Conservation (phyloP, 768 basidiomycete genomes). For the Epithele typhae region DNA sequence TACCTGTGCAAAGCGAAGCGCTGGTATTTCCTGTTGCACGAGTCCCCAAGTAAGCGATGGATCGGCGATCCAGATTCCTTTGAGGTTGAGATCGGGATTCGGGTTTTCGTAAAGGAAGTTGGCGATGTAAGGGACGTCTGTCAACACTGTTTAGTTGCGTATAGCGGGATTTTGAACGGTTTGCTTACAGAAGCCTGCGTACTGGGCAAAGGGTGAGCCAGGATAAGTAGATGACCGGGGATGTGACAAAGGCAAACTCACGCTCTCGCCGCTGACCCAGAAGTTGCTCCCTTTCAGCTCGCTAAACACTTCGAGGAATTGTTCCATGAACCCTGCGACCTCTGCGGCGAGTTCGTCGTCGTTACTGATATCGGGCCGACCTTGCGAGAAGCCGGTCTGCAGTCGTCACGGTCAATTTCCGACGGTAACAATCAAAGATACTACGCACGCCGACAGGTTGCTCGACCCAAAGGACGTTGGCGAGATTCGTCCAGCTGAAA, state of each 20-base stretch:
- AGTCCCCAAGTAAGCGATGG: conserved; percentile 55
- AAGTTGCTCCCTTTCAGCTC: conserved; percentile 71
- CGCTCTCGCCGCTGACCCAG: conserved; percentile 68
- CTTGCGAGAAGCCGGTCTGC: conserved; percentile 65
- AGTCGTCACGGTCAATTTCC: not conserved
- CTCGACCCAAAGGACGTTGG: conserved; percentile 70
- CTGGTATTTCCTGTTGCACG: conserved; percentile 67
- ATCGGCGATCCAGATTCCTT: conserved; percentile 69
- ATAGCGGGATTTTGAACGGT: no score
- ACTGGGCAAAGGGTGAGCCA: conserved; percentile 7
- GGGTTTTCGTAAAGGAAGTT: conserved; percentile 65
- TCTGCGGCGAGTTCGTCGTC: conserved; percentile 53
- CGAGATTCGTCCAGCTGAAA: conserved; percentile 67
- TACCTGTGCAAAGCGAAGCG: conserved; percentile 53
- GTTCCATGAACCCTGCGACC: conserved; percentile 53
- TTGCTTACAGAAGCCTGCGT: conserved; percentile 28
- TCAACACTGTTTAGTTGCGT: not conserved
- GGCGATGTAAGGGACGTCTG: conserved; percentile 71
- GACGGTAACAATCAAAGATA: not conserved
- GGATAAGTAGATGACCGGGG: no score
- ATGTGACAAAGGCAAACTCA: conserved; percentile 28
- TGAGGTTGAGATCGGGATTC: conserved; percentile 44
- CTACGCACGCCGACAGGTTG: conserved; percentile 58
- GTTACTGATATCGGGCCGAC: conserved; percentile 54
- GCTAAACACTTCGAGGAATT: conserved; percentile 66